These are phyloP conservation scores for Claviceps digitariae DNA, from an alignment of 2,329 filamentous ascomycete species.

Conservation along the genomic window DNA sequence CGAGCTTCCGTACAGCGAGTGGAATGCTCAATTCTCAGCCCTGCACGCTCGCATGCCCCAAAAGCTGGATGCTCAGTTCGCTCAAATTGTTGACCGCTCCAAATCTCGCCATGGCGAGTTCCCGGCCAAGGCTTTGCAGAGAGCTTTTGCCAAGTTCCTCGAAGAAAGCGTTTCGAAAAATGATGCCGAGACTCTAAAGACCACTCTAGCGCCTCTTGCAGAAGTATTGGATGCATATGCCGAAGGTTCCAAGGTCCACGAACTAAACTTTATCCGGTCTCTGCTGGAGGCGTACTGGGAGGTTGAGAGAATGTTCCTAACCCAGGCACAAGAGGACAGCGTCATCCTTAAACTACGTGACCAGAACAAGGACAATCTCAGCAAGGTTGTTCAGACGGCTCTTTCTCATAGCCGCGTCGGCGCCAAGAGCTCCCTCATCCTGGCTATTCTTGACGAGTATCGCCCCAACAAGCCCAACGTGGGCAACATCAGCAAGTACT, in stretches of 20 bases:
- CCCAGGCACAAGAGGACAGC: conserved; percentile 81
- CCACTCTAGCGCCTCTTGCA: conserved; percentile 60
- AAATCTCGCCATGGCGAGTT: conserved; percentile 72
- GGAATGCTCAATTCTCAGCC: conserved; percentile 89
- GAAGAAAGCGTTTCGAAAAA: conserved; percentile 65
- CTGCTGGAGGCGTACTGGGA: conserved; percentile 73
- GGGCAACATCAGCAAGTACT: conserved; percentile 77
- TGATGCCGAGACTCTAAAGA: conserved; percentile 62
- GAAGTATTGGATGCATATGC: conserved; percentile 67
- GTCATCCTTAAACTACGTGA: conserved; percentile 89
- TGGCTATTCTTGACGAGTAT: conserved; percentile 89
- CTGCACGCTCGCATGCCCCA: conserved; percentile 96
- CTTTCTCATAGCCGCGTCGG: conserved; percentile 87
- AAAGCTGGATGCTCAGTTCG: conserved; percentile 72
- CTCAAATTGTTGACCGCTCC: conserved; percentile 74
- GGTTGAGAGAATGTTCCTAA: conserved; percentile 79
- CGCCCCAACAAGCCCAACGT: conserved; percentile 85
- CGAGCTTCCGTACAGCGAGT: conserved; percentile 91
- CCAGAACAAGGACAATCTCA: conserved; percentile 85
- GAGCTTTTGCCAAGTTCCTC: conserved; percentile 76
- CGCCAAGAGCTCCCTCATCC: conserved; percentile 84
- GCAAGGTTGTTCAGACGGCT: conserved; percentile 73
- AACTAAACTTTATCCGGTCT: conserved; percentile 67
- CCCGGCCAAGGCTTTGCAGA: conserved; percentile 74
- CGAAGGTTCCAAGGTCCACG: conserved; percentile 82